Evolutionary conservation across 2,329 filamentous ascomycete species (phyloP).

Genomic region (Colletotrichum viniferum): DNA sequence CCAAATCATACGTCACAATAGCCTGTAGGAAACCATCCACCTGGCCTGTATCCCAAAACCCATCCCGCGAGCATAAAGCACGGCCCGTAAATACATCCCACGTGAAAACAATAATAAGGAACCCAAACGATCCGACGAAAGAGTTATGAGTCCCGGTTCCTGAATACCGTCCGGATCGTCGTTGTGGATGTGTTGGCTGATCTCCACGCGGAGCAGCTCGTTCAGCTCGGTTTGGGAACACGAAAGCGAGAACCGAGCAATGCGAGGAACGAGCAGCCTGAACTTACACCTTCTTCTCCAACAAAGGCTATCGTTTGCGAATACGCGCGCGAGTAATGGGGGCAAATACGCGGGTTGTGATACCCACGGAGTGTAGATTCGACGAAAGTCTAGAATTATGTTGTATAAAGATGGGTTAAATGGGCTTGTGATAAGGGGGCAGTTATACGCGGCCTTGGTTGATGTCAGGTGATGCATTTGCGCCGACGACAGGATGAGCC

Average conservation of each 20-base stretch:
- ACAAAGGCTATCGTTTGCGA: not conserved
- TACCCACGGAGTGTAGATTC: not conserved
- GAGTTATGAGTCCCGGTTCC: accelerated
- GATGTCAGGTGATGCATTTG: not conserved
- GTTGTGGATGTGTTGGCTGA: not conserved
- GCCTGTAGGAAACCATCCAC: not conserved
- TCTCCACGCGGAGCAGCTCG: not conserved
- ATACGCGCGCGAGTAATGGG: not conserved
- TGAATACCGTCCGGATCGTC: not conserved
- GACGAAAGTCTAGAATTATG: not conserved
- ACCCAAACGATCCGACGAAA: not conserved
- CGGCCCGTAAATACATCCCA: not conserved
- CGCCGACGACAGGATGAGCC: not conserved
- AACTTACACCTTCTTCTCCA: not conserved
- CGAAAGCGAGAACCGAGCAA: not conserved
- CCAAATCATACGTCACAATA: not conserved
- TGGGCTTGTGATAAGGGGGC: not conserved
- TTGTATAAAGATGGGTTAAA: not conserved
- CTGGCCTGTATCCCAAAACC: not conserved
- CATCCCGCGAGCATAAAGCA: not conserved
- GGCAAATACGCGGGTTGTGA: not conserved
- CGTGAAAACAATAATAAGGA: not conserved
- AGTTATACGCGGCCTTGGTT: not conserved
- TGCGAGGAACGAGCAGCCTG: not conserved
- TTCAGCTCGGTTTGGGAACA: not conserved